Percentiles rank a stretch among this genome's conserved stretches.
Conservation (phyloP, 2,329 filamentous ascomycete genomes). For the Zopfia rhizophila region DNA sequence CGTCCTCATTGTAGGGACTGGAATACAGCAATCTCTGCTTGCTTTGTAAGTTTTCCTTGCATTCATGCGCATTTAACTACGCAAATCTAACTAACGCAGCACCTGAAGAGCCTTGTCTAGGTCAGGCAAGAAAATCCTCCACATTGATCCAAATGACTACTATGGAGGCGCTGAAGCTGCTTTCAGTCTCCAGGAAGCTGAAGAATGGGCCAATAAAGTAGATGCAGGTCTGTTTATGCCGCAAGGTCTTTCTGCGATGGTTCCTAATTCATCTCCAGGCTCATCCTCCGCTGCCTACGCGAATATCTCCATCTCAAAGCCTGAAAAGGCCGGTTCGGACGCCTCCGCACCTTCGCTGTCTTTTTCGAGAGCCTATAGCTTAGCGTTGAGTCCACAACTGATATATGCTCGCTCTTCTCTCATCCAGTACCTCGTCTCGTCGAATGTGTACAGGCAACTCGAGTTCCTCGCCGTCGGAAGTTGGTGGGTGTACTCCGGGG, state of each 20-base stretch:
- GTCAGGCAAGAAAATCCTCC: slow-evolving; percentile 89
- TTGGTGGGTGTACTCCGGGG: slow-evolving; percentile 78
- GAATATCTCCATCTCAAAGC: slow-evolving; percentile 46
- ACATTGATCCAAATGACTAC: slow-evolving; percentile 86
- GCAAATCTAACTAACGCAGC: slow-evolving; percentile 78
- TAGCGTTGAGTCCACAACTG: slow-evolving; percentile 86
- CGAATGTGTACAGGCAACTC: slow-evolving; percentile 85
- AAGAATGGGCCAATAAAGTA: slow-evolving; percentile 72
- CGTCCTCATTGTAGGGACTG: slow-evolving; percentile 64
- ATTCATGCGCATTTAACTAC: slow-evolving; percentile 35
- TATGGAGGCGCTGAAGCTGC: slow-evolving; percentile 90
- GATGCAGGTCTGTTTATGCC: slow-evolving; percentile 39
- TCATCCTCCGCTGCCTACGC: slow-evolving; percentile 35
- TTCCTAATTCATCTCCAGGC: slow-evolving; percentile 27
- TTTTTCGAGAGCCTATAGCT: slow-evolving; percentile 78
- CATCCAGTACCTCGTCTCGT: slow-evolving; percentile 84
- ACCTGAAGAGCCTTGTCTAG: slow-evolving; percentile 84
- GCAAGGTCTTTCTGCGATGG: neutral
- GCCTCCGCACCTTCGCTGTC: slow-evolving; percentile 58
- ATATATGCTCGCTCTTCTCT: slow-evolving; percentile 85
- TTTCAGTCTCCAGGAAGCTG: slow-evolving; percentile 82
- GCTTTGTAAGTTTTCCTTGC: slow-evolving; percentile 58
- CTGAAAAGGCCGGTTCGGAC: slow-evolving; percentile 30
- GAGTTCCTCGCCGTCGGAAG: slow-evolving; percentile 94
- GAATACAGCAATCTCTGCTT: slow-evolving; percentile 63